Evolutionary conservation across 805 yeast species (phyloP), one percentile per base, ranked within the genome.

Genomic region (Cyberlindnera petersonii): DNA sequence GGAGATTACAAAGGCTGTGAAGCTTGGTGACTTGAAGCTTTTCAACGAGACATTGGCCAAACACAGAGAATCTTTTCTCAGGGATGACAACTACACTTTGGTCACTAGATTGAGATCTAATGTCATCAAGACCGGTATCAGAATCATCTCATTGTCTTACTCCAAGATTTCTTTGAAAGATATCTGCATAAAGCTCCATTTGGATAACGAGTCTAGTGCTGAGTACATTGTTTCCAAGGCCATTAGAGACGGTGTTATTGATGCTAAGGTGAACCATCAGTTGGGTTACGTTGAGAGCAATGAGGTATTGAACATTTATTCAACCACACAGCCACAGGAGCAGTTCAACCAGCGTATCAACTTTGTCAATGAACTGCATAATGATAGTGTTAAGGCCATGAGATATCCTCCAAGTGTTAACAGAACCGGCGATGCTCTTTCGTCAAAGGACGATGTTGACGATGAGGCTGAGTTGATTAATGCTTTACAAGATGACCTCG

Each of bases 171-270:
- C 97, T 4, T 73, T 93, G 54, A 85, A 83, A 62, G 99, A 93
- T 58, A 88, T 93, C 41, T 93, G 98, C 63, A 75, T 93, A 54
- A 86, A 91, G 59, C 75, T 93, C 58, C 88, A 85, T 52, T 74
- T 93, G 46, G 98, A 91, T 55, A 81, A 89, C 34, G 99, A 93
- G 67, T 89, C 93, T 57, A 82, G 91, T 53, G 95, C 96, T 1
- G 99, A 93, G 67, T 93, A 91, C 61, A 88, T 93, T 61, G 96
- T 93, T 17, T 86, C 96, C 26, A 91, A 93, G 68, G 93, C 97
- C 19, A 91, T 93, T 43, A 80, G 96, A 56, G 99, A 93, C 60
- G 96, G 96, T 44, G 98, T 93, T 37, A 86, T 93, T 59, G 98
- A 93, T 56, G 98, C 98, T 4, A 76, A 79, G 39, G 84, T 93